phyloP scores from a whole-genome alignment of 2,329 filamentous ascomycete genomes.

The Graphilbum sp. region DNA sequence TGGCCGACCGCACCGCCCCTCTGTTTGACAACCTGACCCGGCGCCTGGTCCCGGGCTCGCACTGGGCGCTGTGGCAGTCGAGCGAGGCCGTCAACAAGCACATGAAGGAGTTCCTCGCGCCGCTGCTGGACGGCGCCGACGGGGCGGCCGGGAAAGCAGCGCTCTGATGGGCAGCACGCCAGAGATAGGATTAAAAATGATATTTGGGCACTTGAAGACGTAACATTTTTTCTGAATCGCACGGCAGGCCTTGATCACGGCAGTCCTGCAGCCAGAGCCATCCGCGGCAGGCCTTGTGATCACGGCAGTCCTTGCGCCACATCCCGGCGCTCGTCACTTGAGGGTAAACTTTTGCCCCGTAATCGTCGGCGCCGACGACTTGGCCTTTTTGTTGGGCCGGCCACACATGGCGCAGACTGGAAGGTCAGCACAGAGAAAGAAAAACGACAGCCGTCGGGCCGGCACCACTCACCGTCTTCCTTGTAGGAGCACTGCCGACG shows the following conservation, averaged over 20 bases:
- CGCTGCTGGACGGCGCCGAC: constrained; percentile 19
- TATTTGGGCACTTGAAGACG: too few relatives aligned
- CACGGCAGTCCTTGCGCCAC: constrained; percentile 46
- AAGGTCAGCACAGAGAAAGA: background rate
- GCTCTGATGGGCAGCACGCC: constrained; percentile 15
- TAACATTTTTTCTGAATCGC: too few relatives aligned
- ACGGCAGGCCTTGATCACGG: too few relatives aligned
- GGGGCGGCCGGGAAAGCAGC: constrained; percentile 14
- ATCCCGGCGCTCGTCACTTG: constrained; percentile 31
- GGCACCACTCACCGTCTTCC: constrained; percentile 33
- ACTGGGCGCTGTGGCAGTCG: constrained; percentile 73
- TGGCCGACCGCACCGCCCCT: constrained; percentile 57
- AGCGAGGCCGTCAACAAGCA: constrained; percentile 52
- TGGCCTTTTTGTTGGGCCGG: constrained; percentile 36
- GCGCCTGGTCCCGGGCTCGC: constrained; percentile 49
- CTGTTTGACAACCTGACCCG: constrained; percentile 48
- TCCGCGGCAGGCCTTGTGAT: too few relatives aligned
- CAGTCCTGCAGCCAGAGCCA: too few relatives aligned
- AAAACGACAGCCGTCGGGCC: background rate
- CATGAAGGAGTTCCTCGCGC: constrained; percentile 51
- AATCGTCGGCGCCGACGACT: constrained; percentile 33
- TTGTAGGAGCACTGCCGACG: constrained; percentile 38
- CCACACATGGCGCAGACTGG: constrained; percentile 48
- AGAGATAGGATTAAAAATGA: background rate
- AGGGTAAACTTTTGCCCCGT: constrained; percentile 46